These are phyloP conservation scores for Aspergillus tubingensis DNA, from an alignment of 2,329 filamentous ascomycete species.

Conservation along the genomic window DNA sequence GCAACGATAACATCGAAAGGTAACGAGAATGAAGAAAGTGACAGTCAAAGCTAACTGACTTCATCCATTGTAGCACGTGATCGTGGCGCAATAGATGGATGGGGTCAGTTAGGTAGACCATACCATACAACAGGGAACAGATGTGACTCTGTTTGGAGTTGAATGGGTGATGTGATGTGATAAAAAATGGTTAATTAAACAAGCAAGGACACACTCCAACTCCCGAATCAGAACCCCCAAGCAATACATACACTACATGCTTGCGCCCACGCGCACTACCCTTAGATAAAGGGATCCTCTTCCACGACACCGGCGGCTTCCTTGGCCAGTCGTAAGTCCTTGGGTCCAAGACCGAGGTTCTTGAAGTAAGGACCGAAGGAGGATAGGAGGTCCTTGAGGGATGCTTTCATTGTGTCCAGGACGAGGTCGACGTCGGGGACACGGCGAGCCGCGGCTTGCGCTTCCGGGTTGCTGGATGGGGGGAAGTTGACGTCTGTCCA, in stretches of 20 bases:
- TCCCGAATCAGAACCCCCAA: neutral
- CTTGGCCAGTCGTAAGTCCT: conserved; percentile 73
- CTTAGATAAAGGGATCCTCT: conserved; percentile 15
- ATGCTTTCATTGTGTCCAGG: conserved; percentile 63
- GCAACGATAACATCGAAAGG: neutral
- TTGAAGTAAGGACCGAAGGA: conserved; percentile 74
- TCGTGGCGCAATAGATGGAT: no score
- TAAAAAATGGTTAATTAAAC: neutral
- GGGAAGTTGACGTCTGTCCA: conserved; percentile 74
- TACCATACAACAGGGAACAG: neutral
- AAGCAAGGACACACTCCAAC: neutral
- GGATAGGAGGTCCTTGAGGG: conserved; percentile 65
- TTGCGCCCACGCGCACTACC: neutral
- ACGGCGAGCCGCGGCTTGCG: conserved; percentile 39
- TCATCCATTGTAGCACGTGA: neutral
- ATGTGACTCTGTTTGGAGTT: neutral
- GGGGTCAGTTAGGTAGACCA: no score
- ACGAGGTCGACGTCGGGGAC: conserved; percentile 71
- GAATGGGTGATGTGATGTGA: neutral
- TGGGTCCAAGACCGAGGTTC: conserved; percentile 68
- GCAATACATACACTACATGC: neutral
- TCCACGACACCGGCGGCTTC: conserved; percentile 54
- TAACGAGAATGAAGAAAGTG: neutral
- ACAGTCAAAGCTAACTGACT: neutral
- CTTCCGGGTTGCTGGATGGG: conserved; percentile 36